A percentile compares a stretch with the other conserved stretches of the same genome.
Evolutionary conservation across 768 basidiomycete genomes (phyloP).

Genomic region (Kwoniella pini): DNA sequence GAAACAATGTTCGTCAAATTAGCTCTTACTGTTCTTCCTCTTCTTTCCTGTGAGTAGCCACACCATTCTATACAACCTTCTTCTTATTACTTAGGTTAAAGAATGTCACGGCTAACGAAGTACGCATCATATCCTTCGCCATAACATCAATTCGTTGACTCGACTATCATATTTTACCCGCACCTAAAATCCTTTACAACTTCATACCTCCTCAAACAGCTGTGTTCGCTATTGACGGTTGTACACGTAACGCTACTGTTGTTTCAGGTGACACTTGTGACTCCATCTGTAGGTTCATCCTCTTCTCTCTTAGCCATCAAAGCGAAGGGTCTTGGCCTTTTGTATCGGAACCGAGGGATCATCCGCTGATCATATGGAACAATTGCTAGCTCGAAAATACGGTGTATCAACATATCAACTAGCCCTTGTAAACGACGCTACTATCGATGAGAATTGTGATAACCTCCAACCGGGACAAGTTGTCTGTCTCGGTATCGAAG

Average conservation of each 20-base stretch:
- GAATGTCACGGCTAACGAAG: too few relatives aligned
- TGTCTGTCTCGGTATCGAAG: conserved; percentile 66
- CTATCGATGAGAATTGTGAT: conserved; percentile 62
- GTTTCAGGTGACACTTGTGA: conserved; percentile 67
- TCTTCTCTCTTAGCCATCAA: background rate
- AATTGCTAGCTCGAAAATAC: conserved; percentile 43
- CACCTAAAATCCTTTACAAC: too few relatives aligned
- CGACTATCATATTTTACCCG: too few relatives aligned
- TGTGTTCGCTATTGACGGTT: conserved; percentile 53
- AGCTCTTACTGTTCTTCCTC: conserved; percentile 58
- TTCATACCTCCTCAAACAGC: conserved; percentile 24
- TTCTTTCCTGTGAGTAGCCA: conserved; percentile 58
- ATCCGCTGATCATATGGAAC: too few relatives aligned
- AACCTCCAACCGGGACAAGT: conserved; percentile 64
- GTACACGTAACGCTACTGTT: conserved; percentile 67
- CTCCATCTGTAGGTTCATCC: conserved; percentile 58
- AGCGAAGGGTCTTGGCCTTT: background rate
- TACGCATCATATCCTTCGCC: too few relatives aligned
- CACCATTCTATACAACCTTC: too few relatives aligned
- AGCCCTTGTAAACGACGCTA: conserved; percentile 62
- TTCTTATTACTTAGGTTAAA: too few relatives aligned
- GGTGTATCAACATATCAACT: conserved; percentile 68
- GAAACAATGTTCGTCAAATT: conserved; percentile 37
- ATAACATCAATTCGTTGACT: too few relatives aligned
- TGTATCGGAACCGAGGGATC: background rate